Evolutionary conservation across 495 filamentous ascomycete species (phyloP).

Genomic region (Bombardia bombarda): DNA sequence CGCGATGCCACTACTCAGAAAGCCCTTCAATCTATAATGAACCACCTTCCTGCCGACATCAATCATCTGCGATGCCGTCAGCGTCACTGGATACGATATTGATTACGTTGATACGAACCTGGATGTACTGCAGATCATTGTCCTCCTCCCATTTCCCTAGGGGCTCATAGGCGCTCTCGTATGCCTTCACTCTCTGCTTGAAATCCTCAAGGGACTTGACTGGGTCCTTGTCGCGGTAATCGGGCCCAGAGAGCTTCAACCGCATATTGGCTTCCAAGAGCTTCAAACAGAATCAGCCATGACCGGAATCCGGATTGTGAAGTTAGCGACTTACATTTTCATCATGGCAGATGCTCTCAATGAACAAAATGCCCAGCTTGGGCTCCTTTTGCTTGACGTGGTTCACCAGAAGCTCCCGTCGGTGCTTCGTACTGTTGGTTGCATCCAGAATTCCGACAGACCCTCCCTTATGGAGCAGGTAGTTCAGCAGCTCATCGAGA

Average conservation of each 20-base stretch:
- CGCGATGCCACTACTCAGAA: constrained; percentile 80
- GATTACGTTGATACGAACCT: constrained; percentile 34
- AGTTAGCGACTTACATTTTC: constrained; percentile 37
- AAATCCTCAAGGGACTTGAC: constrained; percentile 77
- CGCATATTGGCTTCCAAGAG: constrained; percentile 96
- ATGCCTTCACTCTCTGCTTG: constrained; percentile 85
- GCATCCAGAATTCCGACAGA: constrained; percentile 98
- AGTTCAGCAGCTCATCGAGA: constrained; percentile 83
- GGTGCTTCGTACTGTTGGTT: constrained; percentile 87
- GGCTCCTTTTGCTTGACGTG: constrained; percentile 78
- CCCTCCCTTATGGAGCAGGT: constrained; percentile 70
- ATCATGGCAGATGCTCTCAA: constrained; percentile 89
- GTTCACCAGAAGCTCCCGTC: constrained; percentile 74
- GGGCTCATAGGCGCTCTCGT: constrained; percentile 86
- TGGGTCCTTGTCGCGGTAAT: constrained; percentile 92
- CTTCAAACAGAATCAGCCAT: constrained; percentile 12
- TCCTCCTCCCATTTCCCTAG: constrained; percentile 87
- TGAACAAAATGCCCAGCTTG: constrained; percentile 80
- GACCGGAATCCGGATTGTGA: constrained; percentile 4
- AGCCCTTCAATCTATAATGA: constrained; percentile 81
- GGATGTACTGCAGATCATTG: constrained; percentile 81
- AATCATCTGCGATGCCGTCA: constrained; percentile 60
- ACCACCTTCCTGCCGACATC: constrained; percentile 94
- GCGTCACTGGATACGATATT: background rate
- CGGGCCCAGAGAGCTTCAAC: constrained; percentile 90